Base-by-base conservation (phyloP, 805 yeast genomes). In the Aciculoconidium aculeatum region DNA sequence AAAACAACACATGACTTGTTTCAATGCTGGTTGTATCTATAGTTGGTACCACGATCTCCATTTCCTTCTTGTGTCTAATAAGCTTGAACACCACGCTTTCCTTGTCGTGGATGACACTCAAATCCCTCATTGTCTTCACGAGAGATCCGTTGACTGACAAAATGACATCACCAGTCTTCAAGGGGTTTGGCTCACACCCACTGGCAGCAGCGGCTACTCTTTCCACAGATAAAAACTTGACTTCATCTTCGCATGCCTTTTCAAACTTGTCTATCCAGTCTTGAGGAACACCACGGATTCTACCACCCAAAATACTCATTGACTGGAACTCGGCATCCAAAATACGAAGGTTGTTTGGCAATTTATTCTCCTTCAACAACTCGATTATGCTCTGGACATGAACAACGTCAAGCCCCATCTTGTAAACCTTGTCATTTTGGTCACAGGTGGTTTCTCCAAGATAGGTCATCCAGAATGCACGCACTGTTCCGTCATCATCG, bases 251-350 rank as follows among this genome's bases (percentile, higher is more conserved):
- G 30, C 75, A 70, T 17, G 67, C 70, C 15, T 69, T 64, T 51
- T 84, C 94, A 49, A 84, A 69, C 37, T 65, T 67, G 19, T 64
- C 47, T 36, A 88, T 80, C 94, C 94, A 86, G 23, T 74, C 75
- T 42, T 83, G 90, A 0, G 92, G 74, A 13, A 87, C 94, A n/a
- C 94, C 94, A 46, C 84, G 70, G 25, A 83, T 72, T 54, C 95
- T 75, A 3, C 94, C 94, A 46, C 75, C 80, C 15, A 77, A 69
- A 14, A 86, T 63, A 2, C 84, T 70, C 18, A 81, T 62, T 0
- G 87, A 66, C 10, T 72, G 70, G 42, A 85, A 77, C 45, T 85
- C 96, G 20, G 84, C 80, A 47, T 87, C 95, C 28, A 88, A 67
- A 27, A 85, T 76, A 36, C 81, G 67, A 23, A 77, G 49, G 16